These are phyloP conservation scores for Alternaria gansuensis DNA, from an alignment of 2,329 filamentous ascomycete genomes.

Conservation along the genomic window DNA sequence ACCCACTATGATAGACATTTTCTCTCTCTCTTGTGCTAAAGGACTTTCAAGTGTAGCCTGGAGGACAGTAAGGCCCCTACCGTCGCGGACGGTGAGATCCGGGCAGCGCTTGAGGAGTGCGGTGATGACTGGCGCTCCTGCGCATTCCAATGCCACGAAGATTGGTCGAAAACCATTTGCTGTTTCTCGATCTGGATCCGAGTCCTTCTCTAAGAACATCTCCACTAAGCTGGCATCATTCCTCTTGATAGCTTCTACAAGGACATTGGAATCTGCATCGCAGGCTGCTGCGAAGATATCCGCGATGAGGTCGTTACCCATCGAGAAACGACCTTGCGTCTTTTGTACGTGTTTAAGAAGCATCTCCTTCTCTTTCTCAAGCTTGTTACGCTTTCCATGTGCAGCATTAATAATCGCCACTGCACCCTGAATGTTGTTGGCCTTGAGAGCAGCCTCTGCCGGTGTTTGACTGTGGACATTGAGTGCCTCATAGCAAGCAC, in stretches of 20 bases:
- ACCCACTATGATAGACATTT: slow-evolving; percentile 33
- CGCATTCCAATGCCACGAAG: slow-evolving; percentile 42
- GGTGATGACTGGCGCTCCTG: slow-evolving; percentile 36
- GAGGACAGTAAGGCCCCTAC: slow-evolving; percentile 37
- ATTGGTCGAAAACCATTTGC: slow-evolving; percentile 38
- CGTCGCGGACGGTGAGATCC: slow-evolving; percentile 38
- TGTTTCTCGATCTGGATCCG: slow-evolving; percentile 41
- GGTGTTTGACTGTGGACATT: slow-evolving; percentile 36
- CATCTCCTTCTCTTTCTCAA: slow-evolving; percentile 47
- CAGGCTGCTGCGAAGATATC: slow-evolving; percentile 47
- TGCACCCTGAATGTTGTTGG: slow-evolving; percentile 41
- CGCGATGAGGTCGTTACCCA: slow-evolving; percentile 46
- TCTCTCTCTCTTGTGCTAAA: slow-evolving; percentile 37
- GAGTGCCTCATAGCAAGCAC: slow-evolving; percentile 39
- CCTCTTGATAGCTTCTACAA: slow-evolving; percentile 47
- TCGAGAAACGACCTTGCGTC: slow-evolving; percentile 38
- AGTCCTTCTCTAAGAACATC: slow-evolving; percentile 45
- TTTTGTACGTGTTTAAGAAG: slow-evolving; percentile 43
- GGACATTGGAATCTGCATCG: slow-evolving; percentile 44
- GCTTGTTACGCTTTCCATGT: slow-evolving; percentile 34
- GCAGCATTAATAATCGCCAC: slow-evolving; percentile 46
- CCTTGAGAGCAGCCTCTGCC: slow-evolving; percentile 41
- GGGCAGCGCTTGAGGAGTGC: slow-evolving; percentile 41
- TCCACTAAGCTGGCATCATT: slow-evolving; percentile 39
- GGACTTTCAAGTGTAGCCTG: slow-evolving; percentile 40